Base-by-base conservation (phyloP, 179 eudicot species). In the Spergularia azorica region DNA sequence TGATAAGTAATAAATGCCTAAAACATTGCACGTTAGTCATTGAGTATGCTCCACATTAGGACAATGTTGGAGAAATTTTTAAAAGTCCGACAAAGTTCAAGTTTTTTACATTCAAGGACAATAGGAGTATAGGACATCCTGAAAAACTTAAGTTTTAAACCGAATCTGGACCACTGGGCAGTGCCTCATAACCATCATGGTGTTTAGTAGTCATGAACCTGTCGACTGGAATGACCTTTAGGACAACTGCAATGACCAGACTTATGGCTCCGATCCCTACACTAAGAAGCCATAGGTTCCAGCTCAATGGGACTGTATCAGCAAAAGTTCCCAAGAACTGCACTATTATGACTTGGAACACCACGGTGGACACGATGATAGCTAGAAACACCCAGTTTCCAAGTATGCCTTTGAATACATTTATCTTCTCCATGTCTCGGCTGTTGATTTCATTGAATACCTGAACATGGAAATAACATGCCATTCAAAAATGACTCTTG, bases 381-480 rank as follows among this genome's bases (percentile, higher is more conserved):
- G 74, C 32, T 78, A 89, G 46, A 87, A 93, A 93, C 26, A 93
- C 63, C 91, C 95, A 90, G 73, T 90, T 93, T 63, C 81, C 70
- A 1, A 85, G 88, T 32, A 93, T 88, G 51, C 97, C 97, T 5
- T 81, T 65, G 5, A 91, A 16, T 2, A 91, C 80, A 73, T 93
- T 90, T 38, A 91, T 86, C 89, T 91, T 91, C 84, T 93, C 95
- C 92, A 93, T 93, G 68, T 93, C 93, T 8, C 97, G 82, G 82
- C 97, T 93, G 88, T 93, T 93, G 63, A 93, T 83, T 71, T 93
- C 97, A 39, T 93, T 93, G 83, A 93, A 93, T 15, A 93, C 90
- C 97, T 93, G 84, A 39, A 4, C 32, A 26, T 26, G 32, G 32
- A 26, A 26, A 26, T 26, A 60, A 81, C 18, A 26, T 26, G 56